phyloP scores from a whole-genome alignment of 257 asterid genomes.

The Gynochthodes officinalis region DNA sequence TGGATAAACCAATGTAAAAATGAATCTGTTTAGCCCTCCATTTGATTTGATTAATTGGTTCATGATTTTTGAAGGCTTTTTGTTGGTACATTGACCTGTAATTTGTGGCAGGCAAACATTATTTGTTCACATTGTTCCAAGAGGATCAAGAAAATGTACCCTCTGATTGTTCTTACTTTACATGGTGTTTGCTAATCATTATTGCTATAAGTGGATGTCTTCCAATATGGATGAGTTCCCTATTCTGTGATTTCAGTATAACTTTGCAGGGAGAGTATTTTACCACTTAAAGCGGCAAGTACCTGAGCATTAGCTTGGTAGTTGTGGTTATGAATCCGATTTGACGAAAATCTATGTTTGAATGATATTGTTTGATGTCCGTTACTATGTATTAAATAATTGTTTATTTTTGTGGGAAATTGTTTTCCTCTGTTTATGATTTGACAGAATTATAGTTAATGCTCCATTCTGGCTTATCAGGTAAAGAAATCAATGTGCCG shows the following conservation, averaged over 20 bases:
- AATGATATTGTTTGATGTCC: neutral
- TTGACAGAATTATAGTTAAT: neutral
- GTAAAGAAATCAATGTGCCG: slow-evolving; percentile 92
- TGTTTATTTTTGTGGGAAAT: neutral
- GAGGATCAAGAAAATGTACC: too few relatives aligned
- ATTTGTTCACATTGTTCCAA: neutral
- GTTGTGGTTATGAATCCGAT: neutral
- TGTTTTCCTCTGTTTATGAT: neutral
- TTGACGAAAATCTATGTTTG: neutral
- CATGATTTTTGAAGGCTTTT: neutral
- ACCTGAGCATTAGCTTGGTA: neutral
- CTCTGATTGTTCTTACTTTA: neutral
- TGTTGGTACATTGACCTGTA: neutral
- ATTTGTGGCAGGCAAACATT: neutral
- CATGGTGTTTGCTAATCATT: neutral
- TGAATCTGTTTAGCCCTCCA: too few relatives aligned
- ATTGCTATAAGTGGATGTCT: neutral
- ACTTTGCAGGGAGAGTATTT: neutral
- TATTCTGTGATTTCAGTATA: neutral
- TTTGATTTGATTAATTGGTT: too few relatives aligned
- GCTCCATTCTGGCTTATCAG: slow-evolving; percentile 30
- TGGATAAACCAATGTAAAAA: neutral
- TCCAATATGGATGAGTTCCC: neutral
- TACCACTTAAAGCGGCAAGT: neutral
- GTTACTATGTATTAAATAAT: neutral